Evolutionary conservation across 2,329 filamentous ascomycete species (phyloP).

Genomic region (Colletotrichum incanum): DNA sequence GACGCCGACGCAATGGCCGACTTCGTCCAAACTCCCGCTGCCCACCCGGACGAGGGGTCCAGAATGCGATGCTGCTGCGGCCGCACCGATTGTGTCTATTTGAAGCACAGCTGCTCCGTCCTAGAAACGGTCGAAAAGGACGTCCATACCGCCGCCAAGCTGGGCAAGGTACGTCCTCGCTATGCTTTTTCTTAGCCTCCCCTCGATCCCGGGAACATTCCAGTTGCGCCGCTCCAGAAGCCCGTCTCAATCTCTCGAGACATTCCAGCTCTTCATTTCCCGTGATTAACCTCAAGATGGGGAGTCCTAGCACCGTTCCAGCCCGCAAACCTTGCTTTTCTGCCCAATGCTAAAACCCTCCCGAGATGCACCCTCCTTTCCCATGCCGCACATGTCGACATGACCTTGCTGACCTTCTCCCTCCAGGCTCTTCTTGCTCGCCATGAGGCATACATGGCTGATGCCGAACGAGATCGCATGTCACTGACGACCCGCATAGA

Average conservation of each 20-base stretch:
- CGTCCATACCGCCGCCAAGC: slow-evolving; percentile 86
- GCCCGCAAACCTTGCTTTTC: slow-evolving; percentile 39
- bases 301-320: slow-evolving; percentile 46
- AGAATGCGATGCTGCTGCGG: slow-evolving; percentile 87
- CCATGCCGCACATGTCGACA: slow-evolving; percentile 46
- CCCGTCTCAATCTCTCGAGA: slow-evolving; percentile 28
- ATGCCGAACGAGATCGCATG: slow-evolving; percentile 87
- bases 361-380: slow-evolving; percentile 34
- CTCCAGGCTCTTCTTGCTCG: slow-evolving; percentile 90
- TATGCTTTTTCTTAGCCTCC: slow-evolving; percentile 19
- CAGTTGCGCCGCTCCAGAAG: slow-evolving; percentile 15
- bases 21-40: slow-evolving; percentile 39
- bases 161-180: slow-evolving; percentile 86
- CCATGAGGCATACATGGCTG: slow-evolving; percentile 94
- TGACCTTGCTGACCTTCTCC: slow-evolving; percentile 77
- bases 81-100: slow-evolving; percentile 81
- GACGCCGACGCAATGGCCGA: slow-evolving; percentile 40
- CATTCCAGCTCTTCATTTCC: slow-evolving; percentile 42
- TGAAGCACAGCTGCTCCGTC: slow-evolving; percentile 84
- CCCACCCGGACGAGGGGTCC: slow-evolving; percentile 47
- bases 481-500: slow-evolving; percentile 82
- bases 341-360: slow-evolving; percentile 40
- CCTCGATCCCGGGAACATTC: slow-evolving; percentile 36
- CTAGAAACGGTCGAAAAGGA: slow-evolving; percentile 89
- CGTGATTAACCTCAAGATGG: slow-evolving; percentile 27